These are phyloP conservation scores for Phytophthora sojae DNA, from an alignment of 352 stramenopile species.

Conservation along the genomic window DNA sequence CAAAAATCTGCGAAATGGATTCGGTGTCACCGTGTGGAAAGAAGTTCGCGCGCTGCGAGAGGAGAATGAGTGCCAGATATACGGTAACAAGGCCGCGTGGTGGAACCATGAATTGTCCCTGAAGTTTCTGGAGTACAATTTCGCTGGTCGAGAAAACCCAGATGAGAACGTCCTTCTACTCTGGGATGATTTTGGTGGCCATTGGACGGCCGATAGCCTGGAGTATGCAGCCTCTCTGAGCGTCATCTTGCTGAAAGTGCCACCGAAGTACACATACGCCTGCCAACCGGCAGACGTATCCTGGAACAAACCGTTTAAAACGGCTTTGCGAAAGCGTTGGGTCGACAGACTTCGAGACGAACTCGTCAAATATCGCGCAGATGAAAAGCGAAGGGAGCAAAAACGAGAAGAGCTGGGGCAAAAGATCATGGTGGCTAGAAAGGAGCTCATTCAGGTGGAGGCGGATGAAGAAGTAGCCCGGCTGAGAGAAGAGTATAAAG, in stretches of 20 bases:
- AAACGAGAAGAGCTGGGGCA: background rate
- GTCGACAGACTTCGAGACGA: background rate
- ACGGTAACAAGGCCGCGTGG: background rate
- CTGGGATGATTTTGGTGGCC: background rate
- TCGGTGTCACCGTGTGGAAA: background rate
- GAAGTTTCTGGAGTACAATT: background rate
- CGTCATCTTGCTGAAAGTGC: background rate
- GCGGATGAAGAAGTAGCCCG: background rate
- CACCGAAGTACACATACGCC: too few relatives aligned
- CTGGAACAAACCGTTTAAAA: background rate
- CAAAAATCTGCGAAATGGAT: background rate
- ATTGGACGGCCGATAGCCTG: background rate
- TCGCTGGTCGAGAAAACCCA: background rate
- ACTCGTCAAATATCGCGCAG: background rate
- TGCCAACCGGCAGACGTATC: conserved; percentile 1
- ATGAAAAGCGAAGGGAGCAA: background rate
- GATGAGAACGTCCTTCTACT: background rate
- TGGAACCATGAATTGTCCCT: background rate
- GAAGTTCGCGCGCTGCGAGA: background rate
- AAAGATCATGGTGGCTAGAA: background rate
- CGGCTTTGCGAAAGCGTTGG: background rate
- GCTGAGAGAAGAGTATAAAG: background rate
- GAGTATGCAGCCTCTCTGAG: background rate
- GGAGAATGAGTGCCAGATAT: background rate
- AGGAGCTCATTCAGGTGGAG: background rate